phyloP scores from a whole-genome alignment of 768 basidiomycete species.

The Lactarius hengduanensis region DNA sequence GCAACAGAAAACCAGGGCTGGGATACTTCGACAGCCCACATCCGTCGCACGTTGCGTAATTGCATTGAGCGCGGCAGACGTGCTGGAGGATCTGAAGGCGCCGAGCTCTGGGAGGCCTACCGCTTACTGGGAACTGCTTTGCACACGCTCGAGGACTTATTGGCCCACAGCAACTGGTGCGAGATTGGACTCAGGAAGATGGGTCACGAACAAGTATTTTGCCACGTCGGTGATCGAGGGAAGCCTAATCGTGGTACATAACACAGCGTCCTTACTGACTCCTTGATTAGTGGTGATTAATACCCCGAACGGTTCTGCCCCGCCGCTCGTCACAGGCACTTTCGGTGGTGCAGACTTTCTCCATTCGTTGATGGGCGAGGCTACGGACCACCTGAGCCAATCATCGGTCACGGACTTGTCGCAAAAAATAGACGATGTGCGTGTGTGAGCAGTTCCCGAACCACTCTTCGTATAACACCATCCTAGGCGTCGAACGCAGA shows the following conservation, averaged over 20 bases:
- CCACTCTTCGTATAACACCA: background rate
- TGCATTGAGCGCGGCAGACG: constrained; percentile 71
- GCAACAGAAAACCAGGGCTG: constrained; percentile 64
- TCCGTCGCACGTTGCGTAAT: constrained; percentile 56
- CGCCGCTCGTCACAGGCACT: constrained; percentile 66
- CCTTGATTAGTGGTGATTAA: constrained; percentile 37
- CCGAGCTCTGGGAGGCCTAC: constrained; percentile 65
- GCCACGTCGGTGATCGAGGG: constrained; percentile 72
- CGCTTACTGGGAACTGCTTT: constrained; percentile 66
- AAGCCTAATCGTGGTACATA: background rate
- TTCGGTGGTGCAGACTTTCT: constrained; percentile 70
- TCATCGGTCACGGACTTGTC: constrained; percentile 60
- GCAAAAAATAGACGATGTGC: constrained; percentile 46
- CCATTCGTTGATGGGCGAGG: constrained; percentile 63
- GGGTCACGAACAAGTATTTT: constrained; percentile 70
- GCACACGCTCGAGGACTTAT: constrained; percentile 70
- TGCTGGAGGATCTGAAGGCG: constrained; percentile 50
- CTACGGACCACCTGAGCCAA: constrained; percentile 60
- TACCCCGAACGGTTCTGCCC: constrained; percentile 54
- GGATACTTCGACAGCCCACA: constrained; percentile 72
- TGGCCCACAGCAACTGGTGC: constrained; percentile 80
- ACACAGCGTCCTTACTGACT: background rate
- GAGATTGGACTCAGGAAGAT: constrained; percentile 69
- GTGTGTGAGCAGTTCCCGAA: constrained; percentile 2
- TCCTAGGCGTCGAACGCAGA: constrained; percentile 34